These are phyloP conservation scores for Hygrocybe punicea DNA, from an alignment of 768 basidiomycete genomes.

Conservation along the genomic window DNA sequence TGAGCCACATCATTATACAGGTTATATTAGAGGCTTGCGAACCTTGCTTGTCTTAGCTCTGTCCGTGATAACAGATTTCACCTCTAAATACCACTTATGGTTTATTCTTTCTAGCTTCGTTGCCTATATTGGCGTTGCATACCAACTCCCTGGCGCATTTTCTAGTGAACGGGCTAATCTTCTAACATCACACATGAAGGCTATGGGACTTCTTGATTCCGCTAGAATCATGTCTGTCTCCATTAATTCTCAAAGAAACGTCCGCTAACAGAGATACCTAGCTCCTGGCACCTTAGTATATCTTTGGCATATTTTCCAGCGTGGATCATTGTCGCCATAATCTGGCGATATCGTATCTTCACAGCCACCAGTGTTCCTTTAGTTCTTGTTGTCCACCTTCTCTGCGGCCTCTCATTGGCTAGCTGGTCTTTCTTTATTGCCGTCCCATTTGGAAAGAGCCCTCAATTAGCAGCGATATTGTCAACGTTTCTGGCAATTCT, in stretches of 20 bases:
- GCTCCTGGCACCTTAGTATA: slow-evolving; percentile 67
- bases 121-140: slow-evolving; percentile 68
- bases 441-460: slow-evolving; percentile 67
- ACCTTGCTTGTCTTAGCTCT: slow-evolving; percentile 63
- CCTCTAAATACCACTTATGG: not conserved
- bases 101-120: slow-evolving; percentile 48
- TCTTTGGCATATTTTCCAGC: slow-evolving; percentile 70
- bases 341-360: slow-evolving; percentile 70
- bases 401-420: slow-evolving; percentile 64
- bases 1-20: slow-evolving; percentile 28
- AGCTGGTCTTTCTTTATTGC: slow-evolving; percentile 72
- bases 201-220: slow-evolving; percentile 72
- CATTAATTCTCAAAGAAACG: not conserved
- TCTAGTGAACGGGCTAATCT: slow-evolving; percentile 60
- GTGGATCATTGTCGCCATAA: slow-evolving; percentile 64
- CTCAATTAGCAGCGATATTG: slow-evolving; percentile 65
- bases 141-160: slow-evolving; percentile 73
- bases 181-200: slow-evolving; percentile 71
- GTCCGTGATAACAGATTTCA: slow-evolving; percentile 37
- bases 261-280: slow-evolving; percentile 28
- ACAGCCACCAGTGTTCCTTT: slow-evolving; percentile 54
- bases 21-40: slow-evolving; percentile 60
- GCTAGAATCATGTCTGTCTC: slow-evolving; percentile 57
- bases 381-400: slow-evolving; percentile 60
- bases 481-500: slow-evolving; percentile 64